Percentiles rank a stretch among this genome's conserved stretches.
Evolutionary conservation across 169 alveolate genomes (phyloP).

Genomic region (Prorocentrum cordatum): DNA sequence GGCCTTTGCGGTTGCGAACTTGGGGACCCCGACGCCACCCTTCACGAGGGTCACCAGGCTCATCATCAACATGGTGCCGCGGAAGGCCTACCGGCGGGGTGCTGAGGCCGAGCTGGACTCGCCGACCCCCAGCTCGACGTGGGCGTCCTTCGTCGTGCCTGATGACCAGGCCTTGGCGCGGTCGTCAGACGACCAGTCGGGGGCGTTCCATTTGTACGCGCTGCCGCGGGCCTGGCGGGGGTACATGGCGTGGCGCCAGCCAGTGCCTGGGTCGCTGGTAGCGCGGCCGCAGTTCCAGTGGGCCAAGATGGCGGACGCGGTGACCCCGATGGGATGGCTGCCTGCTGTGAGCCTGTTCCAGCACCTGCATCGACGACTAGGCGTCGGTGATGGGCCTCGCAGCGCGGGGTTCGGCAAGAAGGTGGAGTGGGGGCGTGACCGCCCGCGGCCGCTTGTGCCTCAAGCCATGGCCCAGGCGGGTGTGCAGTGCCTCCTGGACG

Average conservation of each 20-base stretch:
- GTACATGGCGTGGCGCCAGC: not conserved
- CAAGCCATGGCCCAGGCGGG: not conserved
- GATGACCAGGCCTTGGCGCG: not conserved
- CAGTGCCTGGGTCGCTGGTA: not conserved
- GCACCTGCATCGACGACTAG: conserved; percentile 1
- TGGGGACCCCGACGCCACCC: too few species aligned
- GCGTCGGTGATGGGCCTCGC: not conserved
- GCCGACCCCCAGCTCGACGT: not conserved
- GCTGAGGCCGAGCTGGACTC: not conserved
- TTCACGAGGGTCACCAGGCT: too few species aligned
- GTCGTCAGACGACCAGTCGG: conserved; percentile 2
- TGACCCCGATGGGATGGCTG: conserved; percentile 17
- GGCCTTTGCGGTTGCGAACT: too few species aligned
- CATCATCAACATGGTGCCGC: not conserved
- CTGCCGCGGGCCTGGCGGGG: conserved; percentile 1
- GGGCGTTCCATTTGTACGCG: not conserved
- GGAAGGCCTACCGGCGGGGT: not conserved
- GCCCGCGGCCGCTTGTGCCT: not conserved
- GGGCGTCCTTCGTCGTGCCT: not conserved
- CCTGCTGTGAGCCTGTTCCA: conserved; percentile 19
- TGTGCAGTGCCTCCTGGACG: conserved; percentile 10
- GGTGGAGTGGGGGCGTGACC: conserved; percentile 9
- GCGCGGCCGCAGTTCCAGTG: not conserved
- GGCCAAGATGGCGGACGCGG: not conserved
- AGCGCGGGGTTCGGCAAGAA: not conserved